Conservation (phyloP, 1,139 yeast genomes). For the Wickerhamiella pararugosa region DNA sequence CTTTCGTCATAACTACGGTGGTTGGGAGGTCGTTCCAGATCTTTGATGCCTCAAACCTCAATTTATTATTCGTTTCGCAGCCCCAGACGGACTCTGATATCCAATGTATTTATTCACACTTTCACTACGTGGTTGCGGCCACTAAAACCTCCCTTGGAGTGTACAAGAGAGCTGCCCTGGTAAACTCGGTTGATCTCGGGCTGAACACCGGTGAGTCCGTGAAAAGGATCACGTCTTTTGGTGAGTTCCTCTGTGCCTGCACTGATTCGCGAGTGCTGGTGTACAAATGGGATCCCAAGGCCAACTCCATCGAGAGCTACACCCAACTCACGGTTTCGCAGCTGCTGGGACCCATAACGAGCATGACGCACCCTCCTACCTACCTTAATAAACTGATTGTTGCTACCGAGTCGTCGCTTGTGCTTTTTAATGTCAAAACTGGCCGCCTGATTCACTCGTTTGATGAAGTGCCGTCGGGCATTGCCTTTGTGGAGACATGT, state of each 20-base stretch:
- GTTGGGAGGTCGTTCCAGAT: slow-evolving; percentile 87
- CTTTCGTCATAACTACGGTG: slow-evolving; percentile 76
- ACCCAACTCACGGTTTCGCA: slow-evolving; percentile 44
- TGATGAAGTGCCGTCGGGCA: slow-evolving; percentile 25
- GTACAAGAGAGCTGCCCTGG: slow-evolving; percentile 69
- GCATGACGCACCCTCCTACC: slow-evolving; percentile 73
- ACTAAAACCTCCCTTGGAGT: slow-evolving; percentile 60
- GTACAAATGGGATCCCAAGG: slow-evolving; percentile 39
- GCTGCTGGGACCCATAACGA: slow-evolving; percentile 55
- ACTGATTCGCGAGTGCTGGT: slow-evolving; percentile 43
- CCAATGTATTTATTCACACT: slow-evolving; percentile 61
- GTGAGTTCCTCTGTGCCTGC: slow-evolving; percentile 58
- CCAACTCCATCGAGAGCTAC: slow-evolving; percentile 47
- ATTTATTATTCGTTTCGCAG: slow-evolving; percentile 73
- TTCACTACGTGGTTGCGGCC: slow-evolving; percentile 72
- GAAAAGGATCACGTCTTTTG: slow-evolving; percentile 47
- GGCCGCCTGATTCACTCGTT: slow-evolving; percentile 57
- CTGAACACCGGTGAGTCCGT: slow-evolving; percentile 29
- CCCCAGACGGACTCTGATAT: slow-evolving; percentile 59
- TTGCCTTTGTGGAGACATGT: slow-evolving; percentile 56
- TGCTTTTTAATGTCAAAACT: slow-evolving; percentile 59
- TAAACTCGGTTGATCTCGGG: slow-evolving; percentile 31
- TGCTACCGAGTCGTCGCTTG: slow-evolving; percentile 41
- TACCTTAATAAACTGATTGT: slow-evolving; percentile 79
- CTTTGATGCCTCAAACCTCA: slow-evolving; percentile 81